phyloP scores from a whole-genome alignment of 495 filamentous ascomycete genomes.

The Oleoguttula mirabilis region DNA sequence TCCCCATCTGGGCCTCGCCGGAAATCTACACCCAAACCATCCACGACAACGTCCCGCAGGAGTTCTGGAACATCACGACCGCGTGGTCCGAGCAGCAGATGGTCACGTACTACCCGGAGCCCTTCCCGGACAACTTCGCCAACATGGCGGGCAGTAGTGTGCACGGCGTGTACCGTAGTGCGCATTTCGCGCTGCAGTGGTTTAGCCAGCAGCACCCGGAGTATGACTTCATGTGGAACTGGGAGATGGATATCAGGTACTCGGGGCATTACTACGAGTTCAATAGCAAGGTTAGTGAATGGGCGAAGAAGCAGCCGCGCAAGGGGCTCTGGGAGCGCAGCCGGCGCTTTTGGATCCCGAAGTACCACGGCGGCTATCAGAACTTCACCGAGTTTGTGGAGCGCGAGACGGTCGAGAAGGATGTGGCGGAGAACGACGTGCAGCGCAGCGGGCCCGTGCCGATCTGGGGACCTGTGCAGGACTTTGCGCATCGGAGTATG shows the following conservation, averaged over 20 bases:
- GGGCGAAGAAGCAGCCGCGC: conserved; percentile 43
- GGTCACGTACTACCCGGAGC: conserved; percentile 35
- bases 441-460: conserved; percentile 31
- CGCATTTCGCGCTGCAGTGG: conserved; percentile 41
- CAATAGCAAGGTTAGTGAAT: conserved; percentile 35
- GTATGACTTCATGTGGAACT: conserved; percentile 51
- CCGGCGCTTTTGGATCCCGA: conserved; percentile 37
- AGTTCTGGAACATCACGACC: conserved; percentile 44
- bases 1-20: conserved; percentile 40
- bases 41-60: conserved; percentile 39
- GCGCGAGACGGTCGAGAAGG: conserved; percentile 24
- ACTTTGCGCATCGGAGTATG: conserved; percentile 26
- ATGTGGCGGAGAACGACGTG: conserved; percentile 8
- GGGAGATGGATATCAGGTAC: conserved; percentile 50
- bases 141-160: conserved; percentile 26
- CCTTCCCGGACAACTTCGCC: conserved; percentile 31
- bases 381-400: conserved; percentile 37
- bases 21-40: conserved; percentile 40
- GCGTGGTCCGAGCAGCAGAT: conserved; percentile 43
- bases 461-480: conserved; percentile 31
- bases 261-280: conserved; percentile 45
- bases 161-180: conserved; percentile 31
- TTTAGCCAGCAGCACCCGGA: conserved; percentile 45
- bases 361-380: conserved; percentile 32
- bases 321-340: conserved; percentile 40